A percentile compares a stretch with the other conserved stretches of the same genome.
phyloP scores from a whole-genome alignment of 371 early-diverging fungal genomes.

The Rhizopus microsporus region DNA sequence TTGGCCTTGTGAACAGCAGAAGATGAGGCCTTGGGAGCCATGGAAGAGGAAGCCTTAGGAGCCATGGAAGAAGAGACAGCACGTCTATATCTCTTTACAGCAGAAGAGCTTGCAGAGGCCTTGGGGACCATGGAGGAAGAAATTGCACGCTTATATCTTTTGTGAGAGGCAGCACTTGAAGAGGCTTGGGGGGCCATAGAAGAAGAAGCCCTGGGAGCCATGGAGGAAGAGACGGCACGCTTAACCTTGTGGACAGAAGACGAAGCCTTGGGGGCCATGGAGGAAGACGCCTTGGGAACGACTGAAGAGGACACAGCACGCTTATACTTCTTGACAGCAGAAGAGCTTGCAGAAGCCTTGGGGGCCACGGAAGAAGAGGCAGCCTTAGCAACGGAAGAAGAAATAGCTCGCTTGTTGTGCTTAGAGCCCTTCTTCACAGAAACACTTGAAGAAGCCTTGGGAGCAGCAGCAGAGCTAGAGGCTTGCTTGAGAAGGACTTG shows the following conservation, averaged over 20 bases:
- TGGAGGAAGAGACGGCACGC: background rate
- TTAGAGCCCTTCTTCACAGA: too few species aligned
- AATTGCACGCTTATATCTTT: background rate
- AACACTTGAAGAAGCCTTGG: background rate
- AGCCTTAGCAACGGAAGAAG: background rate
- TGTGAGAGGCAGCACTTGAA: constrained; percentile 2
- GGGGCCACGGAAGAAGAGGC: constrained; percentile 6
- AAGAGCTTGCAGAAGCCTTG: background rate
- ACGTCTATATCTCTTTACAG: background rate
- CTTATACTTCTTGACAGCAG: background rate
- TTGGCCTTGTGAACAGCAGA: background rate
- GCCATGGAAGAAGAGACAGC: background rate
- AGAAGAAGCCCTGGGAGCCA: constrained; percentile 1
- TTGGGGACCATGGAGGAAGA: background rate
- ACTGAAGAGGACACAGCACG: constrained; percentile 2
- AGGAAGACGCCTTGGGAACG: constrained; percentile 1
- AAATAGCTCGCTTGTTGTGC: background rate
- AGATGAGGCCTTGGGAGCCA: background rate
- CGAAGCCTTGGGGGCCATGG: background rate
- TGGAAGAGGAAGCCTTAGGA: background rate
- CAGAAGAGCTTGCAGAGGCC: background rate
- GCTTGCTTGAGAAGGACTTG: background rate
- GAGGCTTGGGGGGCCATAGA: background rate
- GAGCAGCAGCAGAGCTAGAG: constrained; percentile 3
- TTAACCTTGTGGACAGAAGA: background rate